phyloP scores from a whole-genome alignment of 2,329 filamentous ascomycete species.

The Colletotrichum sp. region DNA sequence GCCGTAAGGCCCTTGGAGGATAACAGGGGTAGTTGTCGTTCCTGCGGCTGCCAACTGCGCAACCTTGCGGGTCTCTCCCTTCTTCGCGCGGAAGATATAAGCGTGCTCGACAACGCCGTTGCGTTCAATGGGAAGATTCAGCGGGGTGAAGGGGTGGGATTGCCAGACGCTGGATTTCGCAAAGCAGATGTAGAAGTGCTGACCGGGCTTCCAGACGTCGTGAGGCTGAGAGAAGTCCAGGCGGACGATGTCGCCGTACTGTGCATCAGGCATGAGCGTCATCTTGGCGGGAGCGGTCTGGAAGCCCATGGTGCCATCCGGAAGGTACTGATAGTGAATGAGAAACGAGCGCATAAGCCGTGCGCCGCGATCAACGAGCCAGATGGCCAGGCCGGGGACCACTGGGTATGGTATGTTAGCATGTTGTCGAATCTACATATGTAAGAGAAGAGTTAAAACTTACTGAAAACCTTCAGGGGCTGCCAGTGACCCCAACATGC shows the following conservation, averaged over 20 bases:
- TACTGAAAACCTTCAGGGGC: constrained; percentile 66
- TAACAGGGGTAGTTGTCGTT: constrained; percentile 51
- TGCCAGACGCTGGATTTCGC: constrained; percentile 72
- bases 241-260: constrained; percentile 67
- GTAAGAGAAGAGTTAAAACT: background rate
- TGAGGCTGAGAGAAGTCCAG: constrained; percentile 70
- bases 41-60: constrained; percentile 43
- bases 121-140: constrained; percentile 53
- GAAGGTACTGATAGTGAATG: constrained; percentile 53
- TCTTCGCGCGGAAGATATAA: constrained; percentile 63
- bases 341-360: constrained; percentile 62
- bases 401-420: constrained; percentile 32
- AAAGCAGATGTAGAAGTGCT: constrained; percentile 77
- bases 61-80: constrained; percentile 64
- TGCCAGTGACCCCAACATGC: constrained; percentile 80
- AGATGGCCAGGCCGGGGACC: constrained; percentile 68
- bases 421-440: accelerated
- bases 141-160: constrained; percentile 72
- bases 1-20: constrained; percentile 70
- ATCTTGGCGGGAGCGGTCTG: constrained; percentile 55
- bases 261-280: constrained; percentile 57
- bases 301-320: constrained; percentile 55
- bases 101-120: constrained; percentile 51
- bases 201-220: constrained; percentile 66
- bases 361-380: constrained; percentile 67